Conservation (phyloP, 768 basidiomycete species). For the Lentinula guzmanii region DNA sequence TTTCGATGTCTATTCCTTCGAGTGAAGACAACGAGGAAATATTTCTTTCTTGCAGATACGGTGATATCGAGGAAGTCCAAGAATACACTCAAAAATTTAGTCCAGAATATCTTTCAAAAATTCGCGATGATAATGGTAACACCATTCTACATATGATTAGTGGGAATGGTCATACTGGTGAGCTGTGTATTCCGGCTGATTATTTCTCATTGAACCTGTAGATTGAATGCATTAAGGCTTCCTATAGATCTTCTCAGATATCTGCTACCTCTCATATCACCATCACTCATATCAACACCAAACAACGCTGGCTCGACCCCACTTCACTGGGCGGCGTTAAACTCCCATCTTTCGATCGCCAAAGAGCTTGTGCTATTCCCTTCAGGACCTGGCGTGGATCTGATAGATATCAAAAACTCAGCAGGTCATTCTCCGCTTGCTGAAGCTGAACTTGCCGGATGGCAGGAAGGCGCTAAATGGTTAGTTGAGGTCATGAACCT, state of each 20-base stretch:
- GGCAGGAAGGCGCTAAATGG: constrained; percentile 83
- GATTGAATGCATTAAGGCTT: constrained; percentile 39
- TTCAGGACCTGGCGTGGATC: constrained; percentile 51
- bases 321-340: constrained; percentile 88
- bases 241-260: constrained; percentile 67
- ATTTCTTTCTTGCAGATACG: constrained; percentile 81
- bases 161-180: constrained; percentile 87
- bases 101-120: constrained; percentile 32
- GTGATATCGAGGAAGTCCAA: constrained; percentile 76
- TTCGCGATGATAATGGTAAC: constrained; percentile 76
- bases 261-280: constrained; percentile 55
- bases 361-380: constrained; percentile 55
- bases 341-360: constrained; percentile 62
- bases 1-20: constrained; percentile 23
- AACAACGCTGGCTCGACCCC: constrained; percentile 78
- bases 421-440: constrained; percentile 73
- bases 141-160: constrained; percentile 80
- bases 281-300: constrained; percentile 50
- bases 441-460: constrained; percentile 74
- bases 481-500: constrained; percentile 78
- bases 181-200: constrained; percentile 15
- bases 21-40: constrained; percentile 65
- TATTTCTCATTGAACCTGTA: constrained; percentile 14
- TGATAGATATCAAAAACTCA: constrained; percentile 73
- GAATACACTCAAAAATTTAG: constrained; percentile 60